Evolutionary conservation across 2,329 filamentous ascomycete species (phyloP).

Genomic region (Dactylellina leptospora): DNA sequence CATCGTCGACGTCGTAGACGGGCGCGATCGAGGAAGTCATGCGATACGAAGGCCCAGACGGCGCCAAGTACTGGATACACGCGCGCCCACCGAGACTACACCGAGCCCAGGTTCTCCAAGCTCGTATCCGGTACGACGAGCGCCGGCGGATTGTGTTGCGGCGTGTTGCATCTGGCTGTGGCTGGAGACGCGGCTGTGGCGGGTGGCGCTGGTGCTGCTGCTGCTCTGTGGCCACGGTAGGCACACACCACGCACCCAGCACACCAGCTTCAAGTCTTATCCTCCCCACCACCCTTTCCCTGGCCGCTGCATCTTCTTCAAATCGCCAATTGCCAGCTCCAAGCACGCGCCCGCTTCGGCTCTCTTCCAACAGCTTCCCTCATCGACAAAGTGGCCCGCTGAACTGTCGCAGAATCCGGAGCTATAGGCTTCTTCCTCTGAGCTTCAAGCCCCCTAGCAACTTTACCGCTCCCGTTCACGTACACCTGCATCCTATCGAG

Average conservation of each 20-base stretch:
- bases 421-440: constrained; percentile 14
- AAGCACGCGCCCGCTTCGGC: constrained; percentile 8
- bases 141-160: background rate
- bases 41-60: too few relatives aligned
- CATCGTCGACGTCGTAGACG: too few relatives aligned
- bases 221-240: constrained; percentile 44
- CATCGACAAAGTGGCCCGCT: background rate
- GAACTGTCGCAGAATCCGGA: constrained; percentile 11
- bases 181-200: constrained; percentile 29
- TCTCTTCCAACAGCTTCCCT: background rate
- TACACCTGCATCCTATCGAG: constrained; percentile 1
- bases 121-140: too few relatives aligned
- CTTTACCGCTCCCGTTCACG: background rate
- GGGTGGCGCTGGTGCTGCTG: constrained; percentile 38
- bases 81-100: too few relatives aligned
- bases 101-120: too few relatives aligned
- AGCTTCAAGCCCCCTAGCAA: constrained; percentile 30
- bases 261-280: constrained; percentile 20
- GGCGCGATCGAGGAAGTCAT: too few relatives aligned
- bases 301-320: too few relatives aligned
- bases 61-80: too few relatives aligned
- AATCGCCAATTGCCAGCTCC: constrained; percentile 38
- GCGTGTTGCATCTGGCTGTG: constrained; percentile 17
- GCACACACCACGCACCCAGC: constrained; percentile 45
- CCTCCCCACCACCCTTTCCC: constrained; percentile 15